Percentiles rank a stretch among this genome's conserved stretches.
Conservation (phyloP, 371 early-diverging fungal genomes). For the Phascolomyces articulosus region DNA sequence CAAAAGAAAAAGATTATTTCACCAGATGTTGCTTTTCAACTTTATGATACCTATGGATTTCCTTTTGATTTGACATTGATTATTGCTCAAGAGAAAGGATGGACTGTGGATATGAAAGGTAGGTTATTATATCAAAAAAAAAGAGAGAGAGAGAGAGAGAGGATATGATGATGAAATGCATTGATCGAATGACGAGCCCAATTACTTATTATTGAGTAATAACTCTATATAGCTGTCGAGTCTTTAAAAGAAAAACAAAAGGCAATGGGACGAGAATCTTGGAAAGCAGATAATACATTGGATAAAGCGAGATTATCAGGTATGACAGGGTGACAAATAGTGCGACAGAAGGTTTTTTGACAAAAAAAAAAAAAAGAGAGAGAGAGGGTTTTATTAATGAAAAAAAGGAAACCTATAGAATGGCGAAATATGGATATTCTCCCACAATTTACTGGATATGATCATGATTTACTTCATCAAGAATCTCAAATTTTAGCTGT, state of each 20-base stretch:
- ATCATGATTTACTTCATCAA: conserved; percentile 43
- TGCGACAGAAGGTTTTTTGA: background rate
- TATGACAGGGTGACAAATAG: no score
- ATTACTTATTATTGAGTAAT: no score
- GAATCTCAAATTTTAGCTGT: conserved; percentile 56
- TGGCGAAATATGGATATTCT: conserved; percentile 44
- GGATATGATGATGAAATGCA: no score
- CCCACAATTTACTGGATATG: conserved; percentile 64
- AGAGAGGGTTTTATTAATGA: background rate
- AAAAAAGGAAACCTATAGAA: conserved; percentile 19
- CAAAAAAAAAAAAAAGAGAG: background rate
- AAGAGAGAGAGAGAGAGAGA: no score
- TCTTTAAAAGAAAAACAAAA: conserved; percentile 55
- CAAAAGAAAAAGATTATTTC: conserved; percentile 41
- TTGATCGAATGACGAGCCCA: no score
- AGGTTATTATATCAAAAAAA: background rate
- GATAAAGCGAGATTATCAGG: conserved; percentile 40
- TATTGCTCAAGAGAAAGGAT: conserved; percentile 74
- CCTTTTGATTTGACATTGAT: conserved; percentile 74
- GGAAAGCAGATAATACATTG: conserved; percentile 45
- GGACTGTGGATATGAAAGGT: conserved; percentile 67
- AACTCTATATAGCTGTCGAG: conserved; percentile 46
- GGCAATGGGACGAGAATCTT: conserved; percentile 56
- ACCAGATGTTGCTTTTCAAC: conserved; percentile 62
- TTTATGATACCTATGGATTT: conserved; percentile 82